Evolutionary conservation across 345 rosid genomes (phyloP), one percentile per base, ranked within the genome.

Genomic region (Eucalyptus lansdowneana): DNA sequence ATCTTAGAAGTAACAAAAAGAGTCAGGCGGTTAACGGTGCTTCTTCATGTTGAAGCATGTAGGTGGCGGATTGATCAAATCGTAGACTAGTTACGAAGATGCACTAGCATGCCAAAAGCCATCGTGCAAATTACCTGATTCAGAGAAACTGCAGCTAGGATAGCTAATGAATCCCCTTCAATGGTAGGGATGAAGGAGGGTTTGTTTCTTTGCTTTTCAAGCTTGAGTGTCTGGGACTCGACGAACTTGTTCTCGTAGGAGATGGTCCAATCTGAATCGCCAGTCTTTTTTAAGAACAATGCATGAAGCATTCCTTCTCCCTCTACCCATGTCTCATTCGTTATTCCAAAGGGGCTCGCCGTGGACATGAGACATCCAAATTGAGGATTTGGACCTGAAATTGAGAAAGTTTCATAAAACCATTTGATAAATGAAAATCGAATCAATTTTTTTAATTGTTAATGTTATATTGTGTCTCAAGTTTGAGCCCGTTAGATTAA

Each of bases 261-360:
- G 25, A 93, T 81, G 47, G 45, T 90, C 95, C 94, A 94, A 13
- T 37, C 88, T 50, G 92, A 92, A 31, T 90, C 86, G 19, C 47
- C 65, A 45, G 45, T 50, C 80, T 92, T 94, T n/a, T 80, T 53
- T 11, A 93, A 93, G 88, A 93, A 93, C 76, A 94, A 53, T 50
- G 89, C 94, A 89, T 93, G 96, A 89, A 93, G 90, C 94, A 93
- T 93, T 67, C 95, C 95, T 87, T 94, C 95, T 88, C 95, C 94
- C 91, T 93, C 94, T 9, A 93, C 83, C 94, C 94, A 93, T 5
- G 86, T 83, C 51, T 90, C 87, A 83, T 51, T 93, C n/a, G 95
- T 86, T 16, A 67, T 91, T 29, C 94, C 94, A 50, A 93, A 91
- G 24, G 91, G 34, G 0, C 94, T 93, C 17, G 14, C 86, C 15